A percentile compares a stretch with the other conserved stretches of the same genome.
phyloP scores from a whole-genome alignment of 2,329 filamentous ascomycete species.

The Diplodia mutila region DNA sequence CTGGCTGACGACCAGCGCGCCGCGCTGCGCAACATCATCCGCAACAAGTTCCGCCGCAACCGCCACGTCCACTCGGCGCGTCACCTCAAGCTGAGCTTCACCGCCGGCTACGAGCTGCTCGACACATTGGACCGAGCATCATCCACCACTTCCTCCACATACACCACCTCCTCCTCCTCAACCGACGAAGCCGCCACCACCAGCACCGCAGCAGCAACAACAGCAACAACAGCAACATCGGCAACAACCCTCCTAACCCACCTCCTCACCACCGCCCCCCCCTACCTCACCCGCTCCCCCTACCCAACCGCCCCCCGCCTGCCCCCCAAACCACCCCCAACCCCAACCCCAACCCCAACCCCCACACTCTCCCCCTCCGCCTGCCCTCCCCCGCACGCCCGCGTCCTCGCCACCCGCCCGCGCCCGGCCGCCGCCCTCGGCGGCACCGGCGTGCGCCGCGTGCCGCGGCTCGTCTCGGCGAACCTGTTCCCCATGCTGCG shows the following conservation, averaged over 20 bases:
- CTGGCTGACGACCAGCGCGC: constrained; percentile 52
- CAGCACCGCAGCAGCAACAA: constrained; percentile 37
- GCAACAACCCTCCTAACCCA: constrained; percentile 34
- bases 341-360: too few relatives aligned
- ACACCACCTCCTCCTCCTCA: constrained; percentile 45
- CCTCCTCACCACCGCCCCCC: constrained; percentile 34
- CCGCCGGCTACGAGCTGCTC: constrained; percentile 57
- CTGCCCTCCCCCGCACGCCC: constrained; percentile 43
- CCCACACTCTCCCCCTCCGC: constrained; percentile 27
- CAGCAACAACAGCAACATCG: constrained; percentile 34
- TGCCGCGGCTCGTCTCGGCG: constrained; percentile 63
- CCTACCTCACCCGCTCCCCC: constrained; percentile 29
- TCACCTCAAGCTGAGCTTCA: constrained; percentile 64
- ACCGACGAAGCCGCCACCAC: constrained; percentile 27
- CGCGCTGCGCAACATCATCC: constrained; percentile 62
- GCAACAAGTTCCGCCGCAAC: constrained; percentile 66
- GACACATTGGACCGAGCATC: neutral
- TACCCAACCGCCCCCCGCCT: too few relatives aligned
- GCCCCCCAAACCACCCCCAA: too few relatives aligned
- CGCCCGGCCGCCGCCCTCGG: constrained; percentile 50
- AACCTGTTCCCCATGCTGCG: constrained; percentile 67
- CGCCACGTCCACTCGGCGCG: constrained; percentile 60
- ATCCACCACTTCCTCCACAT: neutral
- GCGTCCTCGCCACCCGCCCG: constrained; percentile 57
- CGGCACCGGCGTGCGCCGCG: constrained; percentile 58